Evolutionary conservation across 768 basidiomycete species (phyloP).

Genomic region (Fibroporia radiculosa): DNA sequence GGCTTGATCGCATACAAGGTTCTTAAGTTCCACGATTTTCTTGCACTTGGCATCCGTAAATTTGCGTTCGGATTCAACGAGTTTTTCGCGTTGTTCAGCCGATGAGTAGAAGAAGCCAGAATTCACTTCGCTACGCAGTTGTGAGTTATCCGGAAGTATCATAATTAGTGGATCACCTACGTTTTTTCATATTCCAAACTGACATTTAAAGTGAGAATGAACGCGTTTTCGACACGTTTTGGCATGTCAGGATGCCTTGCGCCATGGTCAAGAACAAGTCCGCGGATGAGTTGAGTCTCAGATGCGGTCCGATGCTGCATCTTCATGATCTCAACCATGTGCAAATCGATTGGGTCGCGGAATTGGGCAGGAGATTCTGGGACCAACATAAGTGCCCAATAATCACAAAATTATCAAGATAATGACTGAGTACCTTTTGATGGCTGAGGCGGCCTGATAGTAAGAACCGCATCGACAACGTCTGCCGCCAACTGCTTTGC

Average conservation of each 20-base stretch:
- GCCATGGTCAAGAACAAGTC: constrained; percentile 95
- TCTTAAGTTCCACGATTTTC: constrained; percentile 96
- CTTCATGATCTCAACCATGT: constrained; percentile 99
- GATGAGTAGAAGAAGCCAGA: constrained; percentile 99
- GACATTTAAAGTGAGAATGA: constrained; percentile 91
- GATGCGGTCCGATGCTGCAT: constrained; percentile 99
- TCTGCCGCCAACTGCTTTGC: constrained; percentile 86
- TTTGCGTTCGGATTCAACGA: constrained; percentile 92
- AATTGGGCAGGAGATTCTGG: constrained; percentile 58
- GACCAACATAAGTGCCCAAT: constrained; percentile 15
- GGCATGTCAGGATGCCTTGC: constrained; percentile 99
- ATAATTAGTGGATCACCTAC: constrained; percentile 41
- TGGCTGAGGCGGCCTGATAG: constrained; percentile 70
- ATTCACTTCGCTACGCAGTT: constrained; percentile 80
- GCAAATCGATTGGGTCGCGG: constrained; percentile 90
- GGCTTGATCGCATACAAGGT: constrained; percentile 90
- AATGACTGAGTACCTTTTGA: constrained; percentile 39
- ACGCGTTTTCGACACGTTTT: constrained; percentile 94
- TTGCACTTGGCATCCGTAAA: constrained; percentile 92
- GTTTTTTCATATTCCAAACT: constrained; percentile 99
- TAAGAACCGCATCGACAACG: constrained; percentile 90
- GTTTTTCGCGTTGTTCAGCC: constrained; percentile 95
- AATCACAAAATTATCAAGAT: constrained; percentile 12
- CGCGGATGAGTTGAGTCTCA: constrained; percentile 92
- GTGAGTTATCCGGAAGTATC: constrained; percentile 12